phyloP scores from a whole-genome alignment of 2,329 filamentous ascomycete species.

The Pseudophaeomoniella oleicola region DNA sequence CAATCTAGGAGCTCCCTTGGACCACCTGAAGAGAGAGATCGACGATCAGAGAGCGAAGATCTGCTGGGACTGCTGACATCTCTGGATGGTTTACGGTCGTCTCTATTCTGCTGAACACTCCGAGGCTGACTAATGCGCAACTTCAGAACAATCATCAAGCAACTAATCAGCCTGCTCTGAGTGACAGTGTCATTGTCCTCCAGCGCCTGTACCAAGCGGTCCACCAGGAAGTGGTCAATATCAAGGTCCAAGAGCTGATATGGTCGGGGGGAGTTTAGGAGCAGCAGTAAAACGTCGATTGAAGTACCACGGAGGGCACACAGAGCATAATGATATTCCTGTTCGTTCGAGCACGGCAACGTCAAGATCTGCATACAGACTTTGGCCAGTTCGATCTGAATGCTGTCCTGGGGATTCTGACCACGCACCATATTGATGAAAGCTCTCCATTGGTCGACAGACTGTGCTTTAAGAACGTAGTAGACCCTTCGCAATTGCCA shows the following conservation, averaged over 20 bases:
- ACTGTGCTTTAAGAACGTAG: background rate
- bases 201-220: background rate
- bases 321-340: background rate
- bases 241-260: background rate
- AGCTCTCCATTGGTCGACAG: background rate
- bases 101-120: background rate
- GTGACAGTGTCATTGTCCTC: background rate
- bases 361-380: background rate
- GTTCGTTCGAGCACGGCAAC: background rate
- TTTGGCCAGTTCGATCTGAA: background rate
- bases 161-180: background rate
- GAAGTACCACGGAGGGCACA: background rate
- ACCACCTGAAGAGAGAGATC: background rate
- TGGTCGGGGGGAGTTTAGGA: background rate
- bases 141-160: background rate
- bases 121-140: background rate
- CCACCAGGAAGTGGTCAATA: background rate
- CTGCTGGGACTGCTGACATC: background rate
- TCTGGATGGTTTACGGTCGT: background rate
- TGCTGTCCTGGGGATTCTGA: background rate
- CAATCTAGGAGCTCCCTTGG: conserved; percentile 48
- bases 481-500: background rate
- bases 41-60: background rate
- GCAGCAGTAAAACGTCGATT: background rate
- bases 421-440: background rate